phyloP scores from a whole-genome alignment of 2,329 filamentous ascomycete genomes.

The Stagonosporopsis chrysanthemi region DNA sequence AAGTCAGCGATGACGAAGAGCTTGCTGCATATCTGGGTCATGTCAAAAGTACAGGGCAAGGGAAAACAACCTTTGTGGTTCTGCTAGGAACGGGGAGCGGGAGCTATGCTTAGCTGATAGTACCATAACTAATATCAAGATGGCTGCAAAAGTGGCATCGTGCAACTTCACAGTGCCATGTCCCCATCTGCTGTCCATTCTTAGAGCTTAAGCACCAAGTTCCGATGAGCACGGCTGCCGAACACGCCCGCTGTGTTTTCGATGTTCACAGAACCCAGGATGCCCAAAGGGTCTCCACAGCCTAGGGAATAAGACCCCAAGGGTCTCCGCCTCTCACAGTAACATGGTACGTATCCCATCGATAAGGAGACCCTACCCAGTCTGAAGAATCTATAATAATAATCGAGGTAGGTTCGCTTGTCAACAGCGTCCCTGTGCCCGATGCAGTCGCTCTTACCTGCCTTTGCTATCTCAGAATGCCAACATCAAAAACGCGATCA shows the following conservation, averaged over 20 bases:
- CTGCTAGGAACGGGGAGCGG: constrained; percentile 24
- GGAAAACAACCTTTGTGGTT: constrained; percentile 63
- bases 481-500: not conserved
- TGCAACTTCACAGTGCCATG: not conserved
- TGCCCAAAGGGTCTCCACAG: not conserved
- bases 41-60: constrained; percentile 56
- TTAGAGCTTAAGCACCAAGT: not conserved
- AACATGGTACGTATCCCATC: not conserved
- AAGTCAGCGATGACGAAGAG: constrained; percentile 75
- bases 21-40: constrained; percentile 75
- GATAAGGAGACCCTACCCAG: not conserved
- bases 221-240: not conserved
- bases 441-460: not conserved
- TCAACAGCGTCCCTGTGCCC: not conserved
- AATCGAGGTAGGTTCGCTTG: not conserved
- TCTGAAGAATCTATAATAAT: not conserved
- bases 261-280: too few relatives aligned
- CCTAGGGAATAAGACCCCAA: not conserved
- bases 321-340: not conserved
- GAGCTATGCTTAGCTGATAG: constrained; percentile 13
- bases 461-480: not conserved
- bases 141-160: not conserved
- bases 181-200: not conserved
- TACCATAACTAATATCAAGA: not conserved
- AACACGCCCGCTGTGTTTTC: not conserved